Base-by-base conservation (phyloP, 1,139 yeast genomes). In the Torulaspora pretoriensis region DNA sequence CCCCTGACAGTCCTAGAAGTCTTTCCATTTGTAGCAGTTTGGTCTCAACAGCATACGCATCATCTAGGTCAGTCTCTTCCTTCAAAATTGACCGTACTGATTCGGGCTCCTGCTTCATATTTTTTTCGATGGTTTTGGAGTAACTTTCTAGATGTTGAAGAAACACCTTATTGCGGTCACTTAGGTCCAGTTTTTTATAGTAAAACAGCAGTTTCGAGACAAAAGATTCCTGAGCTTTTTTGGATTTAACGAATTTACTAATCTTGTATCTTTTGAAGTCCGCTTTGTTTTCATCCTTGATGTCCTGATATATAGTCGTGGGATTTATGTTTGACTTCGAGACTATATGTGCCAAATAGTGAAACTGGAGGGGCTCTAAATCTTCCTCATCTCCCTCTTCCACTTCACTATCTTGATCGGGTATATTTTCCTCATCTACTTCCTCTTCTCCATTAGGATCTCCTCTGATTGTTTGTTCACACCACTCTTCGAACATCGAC, bases 321-420 rank as follows among this genome's bases (percentile, higher is more conserved):
- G 55, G 48, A 1, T 25, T 27, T 2, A 61, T 53, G 1, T 40
- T 40, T 13, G 58, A 40, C 35, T 60, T 61, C 9, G 60, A 56
- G 8, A 63, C 51, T 8, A 63, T 55, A 28, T 63, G 66, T 6
- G 67, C 55, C 34, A 63, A 40, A 37, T 63, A 63, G 38, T 63
- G 67, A 34, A 45, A 63, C 38, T 53, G 56, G 8, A 60, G 53
- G 2, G 67, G 67, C 29, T 55, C 56, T 9, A 56, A 35, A 3
- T 41, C 47, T 2, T 52, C 58, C 1, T 47, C 55, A 2, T 43
- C 54, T 3, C 44, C 54, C 13, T 41, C 49, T 19, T 19, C 22
- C 22, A 4, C 22, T 7, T 19, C 22, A 5, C 22, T 19, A 19
- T 4, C 22, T 3, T 19, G 22, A 5, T 19, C 22, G 5, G 2